Conservation (phyloP, 305 asterid genomes). For the Fraxinus greggii region DNA sequence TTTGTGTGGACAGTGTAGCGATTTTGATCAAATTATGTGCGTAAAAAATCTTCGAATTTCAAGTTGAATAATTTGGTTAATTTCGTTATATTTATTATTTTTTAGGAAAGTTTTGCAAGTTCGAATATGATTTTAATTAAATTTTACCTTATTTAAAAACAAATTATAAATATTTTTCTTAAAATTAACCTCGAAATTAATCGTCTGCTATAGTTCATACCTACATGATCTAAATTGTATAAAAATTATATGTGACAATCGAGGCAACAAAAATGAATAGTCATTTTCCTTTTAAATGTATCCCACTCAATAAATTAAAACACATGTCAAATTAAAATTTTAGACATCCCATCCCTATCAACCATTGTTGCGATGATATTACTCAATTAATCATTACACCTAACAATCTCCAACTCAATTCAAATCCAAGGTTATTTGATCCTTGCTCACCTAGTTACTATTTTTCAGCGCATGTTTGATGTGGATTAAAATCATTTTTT, state of each 20-base stretch:
- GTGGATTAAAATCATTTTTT: too few relatives aligned
- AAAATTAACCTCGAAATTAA: not conserved
- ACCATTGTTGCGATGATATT: not conserved
- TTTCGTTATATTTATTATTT: too few relatives aligned
- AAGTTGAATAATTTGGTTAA: not conserved
- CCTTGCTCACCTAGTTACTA: not conserved
- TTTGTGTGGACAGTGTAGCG: not conserved
- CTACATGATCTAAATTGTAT: too few relatives aligned
- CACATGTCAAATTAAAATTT: not conserved
- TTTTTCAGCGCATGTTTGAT: too few relatives aligned
- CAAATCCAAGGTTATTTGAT: not conserved
- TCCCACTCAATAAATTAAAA: not conserved
- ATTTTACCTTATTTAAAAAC: not conserved
- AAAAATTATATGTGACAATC: too few relatives aligned
- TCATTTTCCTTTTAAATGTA: not conserved
- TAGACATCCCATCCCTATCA: not conserved
- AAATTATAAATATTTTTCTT: too few relatives aligned
- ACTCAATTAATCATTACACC: not conserved
- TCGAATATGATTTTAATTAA: too few relatives aligned
- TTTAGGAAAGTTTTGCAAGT: not conserved
- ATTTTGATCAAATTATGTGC: not conserved
- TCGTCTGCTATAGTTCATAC: not conserved
- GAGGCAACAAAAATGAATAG: not conserved
- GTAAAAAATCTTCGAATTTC: too few relatives aligned
- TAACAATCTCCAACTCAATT: not conserved